Evolutionary conservation across 805 yeast species (phyloP).

Genomic region (Yarrowia sp.): DNA sequence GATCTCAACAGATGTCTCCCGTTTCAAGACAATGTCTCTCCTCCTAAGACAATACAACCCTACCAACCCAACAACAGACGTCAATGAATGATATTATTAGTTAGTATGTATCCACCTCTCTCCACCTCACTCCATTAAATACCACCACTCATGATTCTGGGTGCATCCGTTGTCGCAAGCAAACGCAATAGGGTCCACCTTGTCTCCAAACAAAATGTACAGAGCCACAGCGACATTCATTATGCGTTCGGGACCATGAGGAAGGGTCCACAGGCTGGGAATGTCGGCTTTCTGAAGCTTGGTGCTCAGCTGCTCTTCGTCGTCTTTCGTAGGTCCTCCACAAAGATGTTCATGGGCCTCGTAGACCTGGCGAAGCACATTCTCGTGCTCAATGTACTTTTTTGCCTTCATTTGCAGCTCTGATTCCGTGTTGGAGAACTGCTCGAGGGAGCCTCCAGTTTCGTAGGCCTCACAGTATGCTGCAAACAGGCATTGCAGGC

Average conservation of each 20-base stretch:
- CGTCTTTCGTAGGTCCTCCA: not conserved
- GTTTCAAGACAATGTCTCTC: not conserved
- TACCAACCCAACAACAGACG: no score
- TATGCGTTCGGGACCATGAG: slow-evolving; percentile 8
- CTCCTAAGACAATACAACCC: not conserved
- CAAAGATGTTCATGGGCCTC: not conserved
- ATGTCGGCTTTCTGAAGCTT: slow-evolving; percentile 3
- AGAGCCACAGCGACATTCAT: slow-evolving; percentile 14
- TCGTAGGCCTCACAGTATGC: slow-evolving; percentile 12
- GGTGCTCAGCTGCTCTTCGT: not conserved
- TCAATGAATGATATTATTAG: not conserved
- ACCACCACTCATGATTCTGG: slow-evolving; percentile 10
- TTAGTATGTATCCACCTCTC: not conserved
- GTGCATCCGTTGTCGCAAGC: slow-evolving; percentile 5
- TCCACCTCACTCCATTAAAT: not conserved
- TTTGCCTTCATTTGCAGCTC: slow-evolving; percentile 1
- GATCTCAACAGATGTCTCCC: no score
- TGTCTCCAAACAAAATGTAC: slow-evolving; percentile 5
- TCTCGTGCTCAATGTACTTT: slow-evolving; percentile 17
- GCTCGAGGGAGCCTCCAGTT: not conserved
- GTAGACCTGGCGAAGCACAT: not conserved
- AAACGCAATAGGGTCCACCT: slow-evolving; percentile 7
- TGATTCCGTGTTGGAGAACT: not conserved
- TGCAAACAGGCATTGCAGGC: slow-evolving; percentile 1
- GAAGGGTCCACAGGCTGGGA: slow-evolving; percentile 20